Conservation (phyloP, 2,329 filamentous ascomycete species). For the Diaporthe citrichinensis region DNA sequence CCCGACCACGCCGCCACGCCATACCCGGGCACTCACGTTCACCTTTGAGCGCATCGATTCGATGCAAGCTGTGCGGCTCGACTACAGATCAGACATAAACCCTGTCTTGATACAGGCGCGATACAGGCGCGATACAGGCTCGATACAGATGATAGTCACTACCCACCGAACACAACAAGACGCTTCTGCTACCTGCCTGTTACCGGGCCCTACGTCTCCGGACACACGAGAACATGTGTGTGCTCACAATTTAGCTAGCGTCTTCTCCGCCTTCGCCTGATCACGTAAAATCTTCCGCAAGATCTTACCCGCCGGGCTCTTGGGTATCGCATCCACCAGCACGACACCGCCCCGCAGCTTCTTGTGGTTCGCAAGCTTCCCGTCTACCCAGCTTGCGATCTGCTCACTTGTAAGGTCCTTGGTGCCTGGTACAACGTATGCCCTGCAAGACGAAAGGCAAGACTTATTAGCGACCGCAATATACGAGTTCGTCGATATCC, state of each 20-base stretch:
- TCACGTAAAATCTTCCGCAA: slow-evolving; percentile 69
- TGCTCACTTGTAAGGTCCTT: slow-evolving; percentile 43
- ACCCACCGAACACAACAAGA: neutral
- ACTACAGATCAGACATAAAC: neutral
- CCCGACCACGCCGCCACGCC: neutral
- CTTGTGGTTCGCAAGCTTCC: slow-evolving; percentile 47
- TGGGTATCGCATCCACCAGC: slow-evolving; percentile 71
- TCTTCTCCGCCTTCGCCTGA: slow-evolving; percentile 52
- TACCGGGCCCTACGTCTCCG: too few relatives aligned
- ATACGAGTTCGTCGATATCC: neutral
- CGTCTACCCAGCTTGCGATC: slow-evolving; percentile 46
- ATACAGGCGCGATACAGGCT: neutral
- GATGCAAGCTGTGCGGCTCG: neutral
- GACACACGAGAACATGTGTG: neutral
- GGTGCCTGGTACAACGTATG: slow-evolving; percentile 45
- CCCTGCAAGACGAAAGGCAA: slow-evolving; percentile 29
- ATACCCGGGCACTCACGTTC: neutral
- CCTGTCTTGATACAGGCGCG: neutral
- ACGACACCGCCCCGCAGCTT: slow-evolving; percentile 55
- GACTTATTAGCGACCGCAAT: slow-evolving; percentile 20
- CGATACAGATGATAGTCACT: neutral
- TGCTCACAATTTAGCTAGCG: slow-evolving; percentile 44
- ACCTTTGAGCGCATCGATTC: neutral
- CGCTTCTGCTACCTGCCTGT: neutral
- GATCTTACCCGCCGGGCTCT: slow-evolving; percentile 76